A percentile compares a stretch with the other conserved stretches of the same genome.
Conservation (phyloP, 192 early-diverging fungal species). For the Glomus cerebriforme region DNA sequence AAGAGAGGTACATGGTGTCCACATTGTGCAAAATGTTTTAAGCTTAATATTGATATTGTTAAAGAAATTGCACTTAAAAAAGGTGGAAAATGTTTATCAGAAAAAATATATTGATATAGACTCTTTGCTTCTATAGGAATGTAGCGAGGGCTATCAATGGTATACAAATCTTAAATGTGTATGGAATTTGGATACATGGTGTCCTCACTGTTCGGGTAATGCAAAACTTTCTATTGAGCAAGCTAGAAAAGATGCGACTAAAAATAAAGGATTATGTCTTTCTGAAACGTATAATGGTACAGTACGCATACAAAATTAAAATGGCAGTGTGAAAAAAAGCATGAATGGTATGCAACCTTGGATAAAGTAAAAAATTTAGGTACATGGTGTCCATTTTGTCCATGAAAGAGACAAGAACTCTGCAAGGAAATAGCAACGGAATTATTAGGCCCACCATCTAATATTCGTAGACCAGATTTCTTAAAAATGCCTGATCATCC, state of each 20-base stretch:
- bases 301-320: too few species aligned
- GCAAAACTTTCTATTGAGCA: neutral
- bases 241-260: conserved; percentile 16
- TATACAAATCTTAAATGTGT: neutral
- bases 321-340: too few species aligned
- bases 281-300: conserved; percentile 16
- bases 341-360: too few species aligned
- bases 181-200: neutral
- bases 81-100: too few species aligned
- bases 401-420: too few species aligned
- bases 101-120: conserved; percentile 20
- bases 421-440: too few species aligned
- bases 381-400: too few species aligned
- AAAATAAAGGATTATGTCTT: conserved; percentile 18
- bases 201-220: neutral
- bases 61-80: conserved; percentile 17
- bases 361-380: too few species aligned
- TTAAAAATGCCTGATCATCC: too few species aligned
- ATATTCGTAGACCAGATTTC: too few species aligned
- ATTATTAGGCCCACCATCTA: too few species aligned
- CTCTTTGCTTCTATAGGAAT: neutral
- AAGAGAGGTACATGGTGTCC: conserved; percentile 2
- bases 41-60: too few species aligned
- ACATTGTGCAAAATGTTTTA: conserved; percentile 7
- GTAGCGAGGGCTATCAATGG: neutral